Base-by-base conservation (phyloP, 495 filamentous ascomycete genomes). In the Podospora conica region DNA sequence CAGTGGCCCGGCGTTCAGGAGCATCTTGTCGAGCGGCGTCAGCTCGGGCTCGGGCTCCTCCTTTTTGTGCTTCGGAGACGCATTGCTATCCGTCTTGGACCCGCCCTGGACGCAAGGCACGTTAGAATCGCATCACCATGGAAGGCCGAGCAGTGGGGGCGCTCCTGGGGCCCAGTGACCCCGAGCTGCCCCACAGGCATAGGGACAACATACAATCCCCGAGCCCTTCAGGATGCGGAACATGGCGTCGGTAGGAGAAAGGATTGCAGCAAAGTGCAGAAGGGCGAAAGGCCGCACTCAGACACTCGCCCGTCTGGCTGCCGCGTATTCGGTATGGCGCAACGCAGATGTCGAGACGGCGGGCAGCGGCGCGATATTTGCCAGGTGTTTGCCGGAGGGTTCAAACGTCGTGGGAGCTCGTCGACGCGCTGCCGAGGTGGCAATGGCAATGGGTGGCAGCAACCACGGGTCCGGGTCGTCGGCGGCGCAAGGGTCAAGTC, bases 11-110 rank as follows among this genome's bases (percentile, higher is more conserved):
- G 91, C 85, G 75, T 93, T 90, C 67, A 85, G 83, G 29, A 97
- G 77, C 76, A 91, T 85, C 81, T 89, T 95, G 79, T 96, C 91
- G 21, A 97, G 75, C 12, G 93, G 90, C 5, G 90, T 94, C 63
- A 88, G 78, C 74, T 89, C 88, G 15, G 81, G 84, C 54, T 81
- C 74, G 68, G 88, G 82, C 64, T 86, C 84, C 62, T 93, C 90
- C 75, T 92, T 95, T 78, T 93, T 94, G 67, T 75, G 78, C 53
- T 69, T 71, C 21, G 73, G 65, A 66, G 75, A 73, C 67, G 77
- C 75, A 67, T 78, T 80, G 70, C 65, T 72, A 62, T 78, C 73
- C 66, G 79, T 60, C 64, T 72, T 74, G 60, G 75, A 75, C 67
- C 65, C 69, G 53, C 75, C 69, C 80, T 81, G 62, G 57, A 22